Evolutionary conservation across 1,284 basidiomycete species (phyloP), one percentile per base, ranked within the genome.

Genomic region (Cryptococcus depauperatus): DNA sequence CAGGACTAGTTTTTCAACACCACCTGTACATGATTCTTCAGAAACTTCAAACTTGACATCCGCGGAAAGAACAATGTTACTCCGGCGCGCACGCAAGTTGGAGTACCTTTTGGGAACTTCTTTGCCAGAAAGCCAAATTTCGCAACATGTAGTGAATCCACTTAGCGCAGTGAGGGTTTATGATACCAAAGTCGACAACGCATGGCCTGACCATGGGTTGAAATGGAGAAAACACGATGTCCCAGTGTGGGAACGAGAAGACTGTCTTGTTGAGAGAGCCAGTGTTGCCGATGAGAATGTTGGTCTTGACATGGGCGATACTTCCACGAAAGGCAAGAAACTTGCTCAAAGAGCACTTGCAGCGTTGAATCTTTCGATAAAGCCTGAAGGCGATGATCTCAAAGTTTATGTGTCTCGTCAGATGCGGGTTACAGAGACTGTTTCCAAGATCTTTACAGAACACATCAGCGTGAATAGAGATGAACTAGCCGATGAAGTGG

Each of bases 81-180:
- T 88, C 21, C 75, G 79, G 41, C 81, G 82, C 53, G 79, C 80
- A 26, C 78, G 81, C 57, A 90, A 90, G 68, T 75, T 90, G 33
- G 78, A 84, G 22, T 80, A 82, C 56, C 68, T 89, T 16, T 80
- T 90, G 41, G 87, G 87, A 63, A 56, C 62, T 40, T 44, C 61
- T 0, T 50, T 68, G 18, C 40, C 42, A 3, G 65, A 64, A 44
- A 32, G 38, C 9, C 45, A 55, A 16, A 51, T 66, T 3, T 59
- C 55, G 37, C 51, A 50, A 16, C 50, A 54, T 5, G 54, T 68
- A 9, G 51, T 64, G n/a, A 57, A 64, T 18, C 62, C 60, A 1
- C 40, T 47, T 13, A 54, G 47, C 13, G 29, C 39, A 5, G 29
- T 47, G 4, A 52, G 44, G 14, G 57, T 49, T 2, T 46, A 51